phyloP scores from a whole-genome alignment of 169 alveolate species.

The Cyclospora cayetanensis region DNA sequence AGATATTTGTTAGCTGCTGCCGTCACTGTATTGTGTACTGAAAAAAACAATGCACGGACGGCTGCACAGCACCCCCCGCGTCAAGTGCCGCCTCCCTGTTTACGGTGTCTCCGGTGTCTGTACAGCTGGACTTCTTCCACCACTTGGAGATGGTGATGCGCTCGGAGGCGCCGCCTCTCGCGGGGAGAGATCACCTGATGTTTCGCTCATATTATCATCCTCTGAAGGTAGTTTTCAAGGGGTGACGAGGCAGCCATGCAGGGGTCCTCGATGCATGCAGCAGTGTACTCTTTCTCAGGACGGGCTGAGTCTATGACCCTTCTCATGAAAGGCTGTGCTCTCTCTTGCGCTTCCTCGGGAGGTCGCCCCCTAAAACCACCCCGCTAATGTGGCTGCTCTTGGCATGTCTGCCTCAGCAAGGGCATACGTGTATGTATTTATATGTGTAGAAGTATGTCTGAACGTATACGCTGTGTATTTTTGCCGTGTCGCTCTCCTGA shows the following conservation, averaged over 20 bases:
- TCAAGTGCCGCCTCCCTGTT: background rate
- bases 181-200: slow-evolving; percentile 91
- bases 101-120: background rate
- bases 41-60: background rate
- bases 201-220: slow-evolving; percentile 89
- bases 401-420: background rate
- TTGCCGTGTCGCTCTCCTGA: no score
- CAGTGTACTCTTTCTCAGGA: background rate
- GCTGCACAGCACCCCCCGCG: background rate
- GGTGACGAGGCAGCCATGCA: background rate
- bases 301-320: background rate
- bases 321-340: background rate
- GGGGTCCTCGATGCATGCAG: background rate
- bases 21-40: background rate
- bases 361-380: background rate
- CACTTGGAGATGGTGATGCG: slow-evolving; percentile 98
- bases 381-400: no score
- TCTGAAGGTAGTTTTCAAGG: slow-evolving; percentile 75
- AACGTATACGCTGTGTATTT: no score
- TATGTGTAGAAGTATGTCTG: background rate
- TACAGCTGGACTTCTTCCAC: slow-evolving; percentile 92
- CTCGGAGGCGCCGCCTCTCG: slow-evolving; percentile 94
- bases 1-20: background rate
- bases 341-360: background rate
- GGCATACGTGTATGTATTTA: background rate